A percentile compares a stretch with the other conserved stretches of the same genome.
These are phyloP conservation scores for Rhynchosporium secalis DNA, from an alignment of 2,329 filamentous ascomycete genomes.

Conservation along the genomic window DNA sequence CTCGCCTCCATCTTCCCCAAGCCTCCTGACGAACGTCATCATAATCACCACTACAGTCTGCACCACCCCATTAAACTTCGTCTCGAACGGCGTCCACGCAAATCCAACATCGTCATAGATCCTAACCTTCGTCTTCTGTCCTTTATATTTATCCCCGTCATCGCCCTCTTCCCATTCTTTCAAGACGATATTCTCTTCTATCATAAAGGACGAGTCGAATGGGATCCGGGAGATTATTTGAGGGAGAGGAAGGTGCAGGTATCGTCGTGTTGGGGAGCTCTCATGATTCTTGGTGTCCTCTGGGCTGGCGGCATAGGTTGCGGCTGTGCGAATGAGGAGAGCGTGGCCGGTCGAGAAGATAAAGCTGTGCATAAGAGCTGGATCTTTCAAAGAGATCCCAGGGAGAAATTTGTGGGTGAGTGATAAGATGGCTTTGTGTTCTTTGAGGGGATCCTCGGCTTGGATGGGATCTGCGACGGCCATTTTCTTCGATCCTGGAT, in stretches of 20 bases:
- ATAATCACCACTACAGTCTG: slow-evolving; percentile 5
- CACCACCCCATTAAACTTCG: not conserved
- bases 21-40: not conserved
- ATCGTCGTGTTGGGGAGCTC: not conserved
- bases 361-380: slow-evolving; percentile 3
- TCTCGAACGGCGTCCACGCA: slow-evolving; percentile 14
- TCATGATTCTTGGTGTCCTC: not conserved
- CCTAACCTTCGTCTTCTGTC: not conserved
- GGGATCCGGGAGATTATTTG: not conserved
- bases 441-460: not conserved
- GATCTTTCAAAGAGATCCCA: not conserved
- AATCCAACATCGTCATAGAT: slow-evolving; percentile 9
- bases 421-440: slow-evolving; percentile 4
- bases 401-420: slow-evolving; percentile 6
- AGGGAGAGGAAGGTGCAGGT: not conserved
- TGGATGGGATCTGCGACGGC: not conserved
- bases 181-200: slow-evolving; percentile 5
- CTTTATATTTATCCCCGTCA: not conserved
- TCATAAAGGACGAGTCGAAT: not conserved
- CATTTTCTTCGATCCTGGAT: not conserved
- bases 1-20: not conserved
- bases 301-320: not conserved
- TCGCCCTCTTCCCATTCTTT: not conserved
- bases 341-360: not conserved
- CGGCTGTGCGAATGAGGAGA: not conserved